A percentile compares a stretch with the other conserved stretches of the same genome.
Evolutionary conservation across 108 stramenopile genomes (phyloP).

Genomic region (Skeletonema potamos): DNA sequence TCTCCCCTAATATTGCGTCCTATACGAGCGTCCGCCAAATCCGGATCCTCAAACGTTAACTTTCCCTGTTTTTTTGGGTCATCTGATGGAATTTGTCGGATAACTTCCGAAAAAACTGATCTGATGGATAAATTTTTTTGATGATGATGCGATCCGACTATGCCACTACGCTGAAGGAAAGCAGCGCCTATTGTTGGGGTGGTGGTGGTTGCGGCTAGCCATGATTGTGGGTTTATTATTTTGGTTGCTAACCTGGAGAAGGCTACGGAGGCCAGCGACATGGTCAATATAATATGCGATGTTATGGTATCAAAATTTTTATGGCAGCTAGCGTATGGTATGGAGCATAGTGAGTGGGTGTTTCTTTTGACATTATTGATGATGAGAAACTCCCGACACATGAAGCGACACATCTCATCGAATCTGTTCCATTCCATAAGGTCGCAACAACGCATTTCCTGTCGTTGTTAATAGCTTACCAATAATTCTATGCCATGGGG

Average conservation of each 20-base stretch:
- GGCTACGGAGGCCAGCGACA: constrained; percentile 13
- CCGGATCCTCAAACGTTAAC: constrained; percentile 43
- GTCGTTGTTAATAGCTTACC: too few species aligned
- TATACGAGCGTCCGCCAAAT: constrained; percentile 38
- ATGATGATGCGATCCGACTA: not conserved
- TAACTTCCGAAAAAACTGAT: constrained; percentile 40
- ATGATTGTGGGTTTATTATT: not conserved
- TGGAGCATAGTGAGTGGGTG: too few species aligned
- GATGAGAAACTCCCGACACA: not conserved
- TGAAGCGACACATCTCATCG: too few species aligned
- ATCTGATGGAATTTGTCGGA: constrained; percentile 34
- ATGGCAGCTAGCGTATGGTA: too few species aligned
- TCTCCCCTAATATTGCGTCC: constrained; percentile 35
- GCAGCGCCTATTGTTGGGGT: not conserved
- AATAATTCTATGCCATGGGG: too few species aligned
- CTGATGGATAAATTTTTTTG: not conserved
- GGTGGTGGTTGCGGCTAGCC: not conserved
- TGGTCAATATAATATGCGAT: too few species aligned
- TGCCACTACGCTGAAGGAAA: not conserved
- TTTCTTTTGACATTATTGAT: not conserved
- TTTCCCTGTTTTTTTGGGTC: constrained; percentile 33
- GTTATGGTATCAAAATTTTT: not conserved
- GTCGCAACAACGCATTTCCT: too few species aligned
- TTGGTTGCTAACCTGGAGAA: not conserved
- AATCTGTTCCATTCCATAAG: too few species aligned